Conservation (phyloP, 2,329 filamentous ascomycete genomes). For the Phialocephala subalpina region DNA sequence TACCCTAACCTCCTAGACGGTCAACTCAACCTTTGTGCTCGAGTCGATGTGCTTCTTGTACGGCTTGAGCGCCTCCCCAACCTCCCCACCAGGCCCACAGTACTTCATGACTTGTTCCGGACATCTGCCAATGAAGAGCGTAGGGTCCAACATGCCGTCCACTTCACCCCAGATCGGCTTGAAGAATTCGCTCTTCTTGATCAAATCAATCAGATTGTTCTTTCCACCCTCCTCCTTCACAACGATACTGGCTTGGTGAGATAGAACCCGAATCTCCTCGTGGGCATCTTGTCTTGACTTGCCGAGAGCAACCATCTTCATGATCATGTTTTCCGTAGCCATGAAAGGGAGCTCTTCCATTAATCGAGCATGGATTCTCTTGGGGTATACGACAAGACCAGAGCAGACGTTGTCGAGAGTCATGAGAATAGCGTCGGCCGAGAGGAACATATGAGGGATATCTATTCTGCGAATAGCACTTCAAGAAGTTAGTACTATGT, state of each 20-base stretch:
- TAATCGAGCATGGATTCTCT: slow-evolving; percentile 71
- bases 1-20: neutral
- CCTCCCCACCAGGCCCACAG: slow-evolving; percentile 52
- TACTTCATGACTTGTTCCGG: slow-evolving; percentile 63
- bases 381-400: slow-evolving; percentile 72
- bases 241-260: slow-evolving; percentile 74
- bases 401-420: slow-evolving; percentile 65
- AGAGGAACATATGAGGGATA: slow-evolving; percentile 73
- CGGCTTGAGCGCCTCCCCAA: slow-evolving; percentile 54
- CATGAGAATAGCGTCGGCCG: slow-evolving; percentile 73
- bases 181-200: slow-evolving; percentile 79
- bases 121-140: slow-evolving; percentile 63
- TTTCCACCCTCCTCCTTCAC: slow-evolving; percentile 78
- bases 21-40: neutral
- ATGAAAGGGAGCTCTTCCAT: slow-evolving; percentile 87
- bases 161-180: slow-evolving; percentile 73
- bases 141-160: slow-evolving; percentile 71
- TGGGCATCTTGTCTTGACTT: slow-evolving; percentile 82
- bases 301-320: slow-evolving; percentile 77
- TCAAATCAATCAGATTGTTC: slow-evolving; percentile 85
- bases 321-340: slow-evolving; percentile 78
- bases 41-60: slow-evolving; percentile 48
- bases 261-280: slow-evolving; percentile 85
- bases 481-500: neutral
- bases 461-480: slow-evolving; percentile 68